Base-by-base conservation (phyloP, 495 filamentous ascomycete species). In the Aspergillus heteromorphus region DNA sequence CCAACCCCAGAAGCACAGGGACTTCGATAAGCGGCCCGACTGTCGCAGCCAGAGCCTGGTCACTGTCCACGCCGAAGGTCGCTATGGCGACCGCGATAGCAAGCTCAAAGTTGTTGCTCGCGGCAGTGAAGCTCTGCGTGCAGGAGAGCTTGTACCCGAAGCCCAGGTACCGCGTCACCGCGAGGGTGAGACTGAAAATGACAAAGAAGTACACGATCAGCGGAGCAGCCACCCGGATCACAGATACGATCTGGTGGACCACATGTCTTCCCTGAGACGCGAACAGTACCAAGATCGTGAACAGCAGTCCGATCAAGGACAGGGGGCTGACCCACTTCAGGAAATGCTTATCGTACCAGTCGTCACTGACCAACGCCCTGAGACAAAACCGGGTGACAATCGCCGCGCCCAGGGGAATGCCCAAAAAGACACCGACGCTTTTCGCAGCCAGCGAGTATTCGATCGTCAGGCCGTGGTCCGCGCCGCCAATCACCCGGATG, bases 71-170 rank as follows among this genome's bases (percentile, higher is more conserved):
- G 0, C 92, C 92, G 73, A 86, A 96, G 2, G 86, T 84, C 3
- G 91, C 89, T 4, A 96, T 84, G 2, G 89, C 91, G 2, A 97
- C 91, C 1, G 92, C 92, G 71, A 97, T 95, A 0, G 92, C 92
- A 16, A 96, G 70, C 74, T 96, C 92, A 61, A 97, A 96, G 62
- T 96, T 96, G 58, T 97, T 97, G 66, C 91, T 96, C 3, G 92
- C 92, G 5, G 92, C 92, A 0, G 92, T 96, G 59, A 96, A 93
- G 61, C 88, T 89, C 72, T 96, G 92, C 10, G 92, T 95, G 10
- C 80, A 78, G 1, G 81, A 79, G 2, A 91, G 62, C 42, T 71
- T 73, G 63, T 96, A 96, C 0, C 83, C 82, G 60, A 92, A 92
- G 0, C 89, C 87, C n/a, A 81, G 58, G 29, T 66, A 73, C 48